These are phyloP conservation scores for Podaxis mareebaensis DNA, from an alignment of 768 basidiomycete species.

Conservation along the genomic window DNA sequence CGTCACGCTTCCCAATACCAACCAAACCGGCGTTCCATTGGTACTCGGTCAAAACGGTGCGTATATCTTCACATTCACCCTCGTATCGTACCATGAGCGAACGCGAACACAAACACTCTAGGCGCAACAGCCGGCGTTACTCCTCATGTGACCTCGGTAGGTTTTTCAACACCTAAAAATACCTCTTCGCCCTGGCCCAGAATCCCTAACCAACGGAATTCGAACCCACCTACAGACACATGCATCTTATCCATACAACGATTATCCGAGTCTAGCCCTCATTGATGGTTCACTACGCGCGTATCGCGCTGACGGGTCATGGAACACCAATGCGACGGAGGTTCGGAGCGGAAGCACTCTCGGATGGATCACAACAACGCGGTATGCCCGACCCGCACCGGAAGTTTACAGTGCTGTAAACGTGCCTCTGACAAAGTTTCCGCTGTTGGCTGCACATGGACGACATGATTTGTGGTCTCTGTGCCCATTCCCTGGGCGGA, in stretches of 20 bases:
- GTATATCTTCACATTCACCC: background rate
- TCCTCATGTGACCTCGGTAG: slow-evolving; percentile 46
- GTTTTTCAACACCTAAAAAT: slow-evolving; percentile 17
- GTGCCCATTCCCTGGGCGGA: slow-evolving; percentile 30
- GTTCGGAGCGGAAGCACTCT: slow-evolving; percentile 31
- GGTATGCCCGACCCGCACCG: slow-evolving; percentile 30
- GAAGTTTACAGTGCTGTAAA: slow-evolving; percentile 35
- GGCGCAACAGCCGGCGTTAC: slow-evolving; percentile 38
- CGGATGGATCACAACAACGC: slow-evolving; percentile 38
- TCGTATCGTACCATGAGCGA: background rate
- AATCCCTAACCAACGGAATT: background rate
- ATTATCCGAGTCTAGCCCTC: slow-evolving; percentile 43
- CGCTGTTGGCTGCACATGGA: slow-evolving; percentile 34
- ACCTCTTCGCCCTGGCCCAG: background rate
- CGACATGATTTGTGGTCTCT: slow-evolving; percentile 37
- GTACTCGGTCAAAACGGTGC: slow-evolving; percentile 43
- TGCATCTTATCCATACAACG: slow-evolving; percentile 50
- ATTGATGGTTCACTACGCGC: slow-evolving; percentile 39
- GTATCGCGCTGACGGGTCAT: slow-evolving; percentile 31
- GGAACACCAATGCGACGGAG: slow-evolving; percentile 41
- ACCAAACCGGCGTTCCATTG: slow-evolving; percentile 46
- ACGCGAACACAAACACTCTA: slow-evolving; percentile 11
- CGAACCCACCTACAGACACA: slow-evolving; percentile 19
- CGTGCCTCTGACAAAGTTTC: slow-evolving; percentile 20
- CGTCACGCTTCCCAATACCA: slow-evolving; percentile 39